Evolutionary conservation across 2,329 filamentous ascomycete species (phyloP), one percentile per base, ranked within the genome.

Genomic region (Pyrenophora seminiperda): DNA sequence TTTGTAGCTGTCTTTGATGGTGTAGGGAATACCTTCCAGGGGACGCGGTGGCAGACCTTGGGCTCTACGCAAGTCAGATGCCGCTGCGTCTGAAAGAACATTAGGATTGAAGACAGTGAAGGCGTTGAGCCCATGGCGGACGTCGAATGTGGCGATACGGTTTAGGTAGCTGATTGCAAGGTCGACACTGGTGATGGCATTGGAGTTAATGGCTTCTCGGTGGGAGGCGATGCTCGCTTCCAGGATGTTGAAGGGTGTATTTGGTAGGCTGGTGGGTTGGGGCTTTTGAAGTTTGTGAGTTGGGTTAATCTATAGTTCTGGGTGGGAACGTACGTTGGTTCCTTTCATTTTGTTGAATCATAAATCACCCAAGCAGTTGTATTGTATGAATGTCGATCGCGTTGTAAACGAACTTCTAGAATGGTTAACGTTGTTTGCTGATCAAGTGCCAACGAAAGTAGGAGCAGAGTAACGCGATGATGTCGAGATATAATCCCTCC

Each of bases 1-100:
- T 54, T 79, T 82, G 71, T 80, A 84, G 58, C 75, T 80, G 59
- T 85, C 82, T 62, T 85, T 85, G 57, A 83, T 72, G 0, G 81
- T 82, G 50, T 76, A 84, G 0, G 82, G 81, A 5, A 85, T 82
- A 1, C 83, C 81, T 55, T 85, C 81, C 0, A 84, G 69, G 0
- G 70, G 71, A 2, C 77, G 67, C 3, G 56, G 51, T 9, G 69
- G 42, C 5, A 69, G 50, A 2, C 75, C 75, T 7, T 67, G 60
- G 13, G 72, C 72, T 32, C 79, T 71, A 9, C 76, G 67, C 1
- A 71, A 69, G 66, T 82, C 79, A 2, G 79, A 79, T 4, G 74
- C 75, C 3, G 66, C 63, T 7, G 79, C 79, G 59, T 79, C 78
- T 9, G 76, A 70, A 45, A 81, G 76, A 4, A 76, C 75, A 15